A percentile compares a stretch with the other conserved stretches of the same genome.
Conservation (phyloP, 1,284 basidiomycete genomes). For the Xerocomus subilludens region DNA sequence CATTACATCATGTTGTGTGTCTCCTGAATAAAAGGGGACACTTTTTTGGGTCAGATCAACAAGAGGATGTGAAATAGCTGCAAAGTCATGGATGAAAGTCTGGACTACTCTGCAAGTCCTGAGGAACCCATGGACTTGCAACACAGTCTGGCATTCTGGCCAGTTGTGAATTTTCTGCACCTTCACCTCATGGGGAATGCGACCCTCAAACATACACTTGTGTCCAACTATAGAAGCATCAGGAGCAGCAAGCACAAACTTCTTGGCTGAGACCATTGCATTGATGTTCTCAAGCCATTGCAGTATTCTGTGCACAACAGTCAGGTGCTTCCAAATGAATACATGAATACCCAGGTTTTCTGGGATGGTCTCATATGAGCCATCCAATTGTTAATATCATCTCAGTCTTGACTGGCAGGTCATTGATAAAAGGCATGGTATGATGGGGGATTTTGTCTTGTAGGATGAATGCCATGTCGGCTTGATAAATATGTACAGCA, state of each 20-base stretch:
- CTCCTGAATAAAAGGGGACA: slow-evolving; percentile 46
- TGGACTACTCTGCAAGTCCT: not conserved
- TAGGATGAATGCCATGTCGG: not conserved
- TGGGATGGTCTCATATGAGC: no score
- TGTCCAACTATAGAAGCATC: slow-evolving; percentile 46
- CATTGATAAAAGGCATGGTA: no score
- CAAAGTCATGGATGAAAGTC: slow-evolving; percentile 50
- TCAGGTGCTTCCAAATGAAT: slow-evolving; percentile 48
- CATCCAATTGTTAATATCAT: no score
- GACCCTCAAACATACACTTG: no score
- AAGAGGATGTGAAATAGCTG: slow-evolving; percentile 43
- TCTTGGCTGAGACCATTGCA: slow-evolving; percentile 46
- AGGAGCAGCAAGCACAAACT: slow-evolving; percentile 39
- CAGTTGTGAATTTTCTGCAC: not conserved
- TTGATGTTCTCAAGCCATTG: slow-evolving; percentile 37
- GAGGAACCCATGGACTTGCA: not conserved
- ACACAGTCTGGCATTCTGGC: not conserved
- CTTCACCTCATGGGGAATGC: slow-evolving; percentile 37
- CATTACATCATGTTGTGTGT: no score
- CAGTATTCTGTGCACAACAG: not conserved
- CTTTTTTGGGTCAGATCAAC: no score
- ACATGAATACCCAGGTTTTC: no score
- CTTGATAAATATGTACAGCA: not conserved
- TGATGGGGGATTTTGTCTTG: not conserved
- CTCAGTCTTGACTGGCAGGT: not conserved